A percentile compares a stretch with the other conserved stretches of the same genome.
Conservation (phyloP, 495 filamentous ascomycete species). For the Daldinia decipiens region DNA sequence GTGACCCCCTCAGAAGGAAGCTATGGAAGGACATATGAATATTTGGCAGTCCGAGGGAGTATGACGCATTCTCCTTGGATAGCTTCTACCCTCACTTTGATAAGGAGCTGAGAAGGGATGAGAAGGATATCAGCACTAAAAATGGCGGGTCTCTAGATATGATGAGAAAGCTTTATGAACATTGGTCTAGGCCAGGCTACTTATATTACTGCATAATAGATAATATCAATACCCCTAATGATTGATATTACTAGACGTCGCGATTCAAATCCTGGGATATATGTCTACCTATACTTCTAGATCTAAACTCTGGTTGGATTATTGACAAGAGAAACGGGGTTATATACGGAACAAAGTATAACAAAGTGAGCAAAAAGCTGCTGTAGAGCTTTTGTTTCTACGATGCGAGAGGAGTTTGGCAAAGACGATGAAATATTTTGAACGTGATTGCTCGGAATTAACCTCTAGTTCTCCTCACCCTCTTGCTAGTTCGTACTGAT, state of each 20-base stretch:
- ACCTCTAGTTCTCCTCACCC: constrained; percentile 20
- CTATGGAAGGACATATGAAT: neutral
- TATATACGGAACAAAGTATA: no score
- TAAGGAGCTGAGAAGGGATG: neutral
- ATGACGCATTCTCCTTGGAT: no score
- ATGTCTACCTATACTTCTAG: neutral
- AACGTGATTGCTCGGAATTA: constrained; percentile 13
- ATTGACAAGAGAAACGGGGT: neutral
- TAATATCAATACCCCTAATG: neutral
- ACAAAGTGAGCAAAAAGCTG: no score
- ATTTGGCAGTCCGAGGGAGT: neutral
- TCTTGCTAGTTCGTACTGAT: constrained; percentile 27
- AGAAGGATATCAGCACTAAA: neutral
- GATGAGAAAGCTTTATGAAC: neutral
- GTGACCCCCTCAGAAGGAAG: no score
- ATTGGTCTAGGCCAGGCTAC: neutral
- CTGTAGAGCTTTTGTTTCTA: neutral
- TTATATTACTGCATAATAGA: neutral
- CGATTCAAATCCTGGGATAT: no score
- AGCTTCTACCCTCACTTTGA: neutral
- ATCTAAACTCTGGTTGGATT: neutral
- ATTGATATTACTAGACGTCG: no score
- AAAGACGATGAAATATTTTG: neutral
- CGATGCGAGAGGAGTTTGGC: neutral
- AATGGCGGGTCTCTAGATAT: neutral